Evolutionary conservation across 2,329 filamentous ascomycete species (phyloP), one percentile per base, ranked within the genome.

Genomic region (Escovopsis weberi): DNA sequence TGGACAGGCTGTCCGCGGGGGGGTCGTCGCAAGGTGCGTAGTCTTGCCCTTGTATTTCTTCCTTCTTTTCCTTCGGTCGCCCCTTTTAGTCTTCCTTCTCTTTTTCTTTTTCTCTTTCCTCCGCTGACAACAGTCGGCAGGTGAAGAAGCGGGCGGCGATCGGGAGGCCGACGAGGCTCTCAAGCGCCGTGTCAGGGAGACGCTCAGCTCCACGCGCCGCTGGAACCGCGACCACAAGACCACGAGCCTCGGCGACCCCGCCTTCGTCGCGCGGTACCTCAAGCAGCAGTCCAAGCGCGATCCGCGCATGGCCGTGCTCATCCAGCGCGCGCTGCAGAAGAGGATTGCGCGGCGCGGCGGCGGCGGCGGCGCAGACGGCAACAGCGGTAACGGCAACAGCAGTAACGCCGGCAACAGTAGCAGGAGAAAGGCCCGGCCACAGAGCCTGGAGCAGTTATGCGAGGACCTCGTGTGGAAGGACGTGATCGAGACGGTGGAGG

Each of bases 191-290:
- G 57, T 64, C 37, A 45, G 52, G n/a, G 60, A 64, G 33, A 46
- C 59, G 15, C 53, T 64, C 44, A 50, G 49, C 41, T 64, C 61
- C 0, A 64, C 61, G 10, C 56, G 59, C 36, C 58, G 61, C 34
- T 64, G 61, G 61, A 60, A 64, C 46, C 52, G 52, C 26, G 60
- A 63, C 28, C 58, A 60, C 50, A 63, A 63, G 42, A 54, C 48
- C 6, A 63, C 59, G 2, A 38, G 35, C 26, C 47, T 55, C 35
- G 32, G 46, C n/a, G 60, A 63, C 30, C 50, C 49, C 12, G 43
- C 46, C 9, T 64, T 63, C 40, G 50, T 51, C 26, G 45, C 47
- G 12, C 53, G 50, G 19, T 64, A 64, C 41, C 54, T 64, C 40
- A 54, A 48, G 42, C 58, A 63, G 42, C 61, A 64, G 43, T 56